Conservation (phyloP, 331 rosid species). For the Malus hybrid region DNA sequence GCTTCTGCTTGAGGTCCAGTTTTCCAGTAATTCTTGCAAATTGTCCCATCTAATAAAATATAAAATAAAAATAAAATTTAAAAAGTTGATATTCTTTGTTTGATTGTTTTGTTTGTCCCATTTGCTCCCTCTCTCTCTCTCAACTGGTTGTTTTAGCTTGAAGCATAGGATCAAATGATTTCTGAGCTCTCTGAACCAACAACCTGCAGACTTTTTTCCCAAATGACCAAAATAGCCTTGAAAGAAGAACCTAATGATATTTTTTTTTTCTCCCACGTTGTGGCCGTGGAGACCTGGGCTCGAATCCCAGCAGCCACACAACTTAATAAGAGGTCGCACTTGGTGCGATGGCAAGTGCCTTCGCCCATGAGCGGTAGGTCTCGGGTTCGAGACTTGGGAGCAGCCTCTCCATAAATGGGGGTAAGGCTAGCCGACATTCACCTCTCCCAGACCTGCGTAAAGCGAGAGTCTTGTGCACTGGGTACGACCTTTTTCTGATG, state of each 20-base stretch:
- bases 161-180: slow-evolving; percentile 39
- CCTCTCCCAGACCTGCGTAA: too few relatives aligned
- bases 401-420: too few relatives aligned
- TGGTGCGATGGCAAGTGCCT: too few relatives aligned
- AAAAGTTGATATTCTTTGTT: neutral
- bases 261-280: slow-evolving; percentile 37
- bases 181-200: slow-evolving; percentile 14
- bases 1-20: slow-evolving; percentile 17
- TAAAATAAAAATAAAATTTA: neutral
- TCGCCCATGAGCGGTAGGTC: too few relatives aligned
- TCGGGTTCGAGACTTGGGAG: too few relatives aligned
- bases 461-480: too few relatives aligned
- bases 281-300: slow-evolving; percentile 97
- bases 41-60: slow-evolving; percentile 1
- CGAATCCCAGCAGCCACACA: slow-evolving; percentile 81
- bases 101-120: neutral
- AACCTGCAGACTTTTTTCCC: neutral
- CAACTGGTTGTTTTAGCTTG: slow-evolving; percentile 30
- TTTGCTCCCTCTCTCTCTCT: neutral
- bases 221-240: slow-evolving; percentile 23
- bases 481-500: too few relatives aligned
- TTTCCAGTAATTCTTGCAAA: slow-evolving; percentile 28
- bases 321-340: too few relatives aligned
- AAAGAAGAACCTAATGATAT: neutral
- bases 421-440: too few relatives aligned